Evolutionary conservation across 352 stramenopile genomes (phyloP).

Genomic region (Aphanomyces invadans): DNA sequence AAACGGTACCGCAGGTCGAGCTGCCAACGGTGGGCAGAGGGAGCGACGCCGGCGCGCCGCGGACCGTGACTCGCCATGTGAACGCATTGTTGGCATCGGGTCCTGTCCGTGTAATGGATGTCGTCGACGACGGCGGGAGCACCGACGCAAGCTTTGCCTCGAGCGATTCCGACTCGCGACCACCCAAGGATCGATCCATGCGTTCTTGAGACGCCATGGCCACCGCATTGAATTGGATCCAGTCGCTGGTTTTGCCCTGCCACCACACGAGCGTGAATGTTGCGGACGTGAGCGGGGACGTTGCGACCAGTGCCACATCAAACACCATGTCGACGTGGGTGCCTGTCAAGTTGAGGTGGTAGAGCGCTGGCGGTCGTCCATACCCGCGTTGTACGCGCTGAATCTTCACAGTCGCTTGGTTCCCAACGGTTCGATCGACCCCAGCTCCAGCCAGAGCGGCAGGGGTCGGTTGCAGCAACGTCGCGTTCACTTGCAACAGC

Average conservation of each 20-base stretch:
- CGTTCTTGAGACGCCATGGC: conserved; percentile 32
- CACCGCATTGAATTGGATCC: conserved; percentile 34
- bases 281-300: conserved; percentile 14
- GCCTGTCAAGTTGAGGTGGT: conserved; percentile 28
- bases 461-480: conserved; percentile 13
- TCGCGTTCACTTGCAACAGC: conserved; percentile 24
- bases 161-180: conserved; percentile 30
- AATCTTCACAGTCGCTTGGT: conserved; percentile 19
- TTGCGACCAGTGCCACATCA: conserved; percentile 18
- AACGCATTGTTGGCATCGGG: conserved; percentile 8
- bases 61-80: conserved; percentile 33
- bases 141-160: conserved; percentile 25
- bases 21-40: conserved; percentile 26
- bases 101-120: conserved; percentile 16
- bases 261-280: conserved; percentile 31
- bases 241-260: conserved; percentile 11
- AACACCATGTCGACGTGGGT: conserved; percentile 30
- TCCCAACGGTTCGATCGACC: background rate
- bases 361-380: conserved; percentile 28
- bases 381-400: conserved; percentile 26
- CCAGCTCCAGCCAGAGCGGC: background rate
- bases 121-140: background rate
- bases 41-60: conserved; percentile 27
- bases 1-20: conserved; percentile 6
- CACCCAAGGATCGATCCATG: conserved; percentile 26